Base-by-base conservation (phyloP, 164 flowering plant genomes). In the Macadamia integrifolia region DNA sequence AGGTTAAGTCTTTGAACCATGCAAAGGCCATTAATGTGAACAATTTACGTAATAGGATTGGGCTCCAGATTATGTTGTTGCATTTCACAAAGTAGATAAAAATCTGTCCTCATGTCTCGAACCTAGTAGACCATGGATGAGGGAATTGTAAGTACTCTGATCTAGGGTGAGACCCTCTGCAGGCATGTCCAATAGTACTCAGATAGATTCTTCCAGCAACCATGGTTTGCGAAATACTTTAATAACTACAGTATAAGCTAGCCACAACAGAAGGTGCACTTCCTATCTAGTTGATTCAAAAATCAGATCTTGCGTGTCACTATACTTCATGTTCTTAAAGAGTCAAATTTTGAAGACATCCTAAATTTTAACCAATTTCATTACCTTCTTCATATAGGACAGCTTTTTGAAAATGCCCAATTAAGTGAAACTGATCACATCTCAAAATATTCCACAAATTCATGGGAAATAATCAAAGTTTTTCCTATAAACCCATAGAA, bases 21-120 rank as follows among this genome's bases (percentile, higher is more conserved):
- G 75, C 96, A 92, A 40, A 92, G 84, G 32, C 88, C 90, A 72
- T 80, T 77, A 50, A 92, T 77, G 58, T 90, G 84, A 60, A 90
- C 56, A 78, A 88, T 80, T 75, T 85, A 85, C 18, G 98, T 92
- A 59, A 72, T 87, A 73, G 81, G 74, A 66, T 66, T 81, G 23
- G 96, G 96, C 70, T 77, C 69, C 67, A 87, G 76, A 61, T 84
- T 78, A 71, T 59, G 71, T 50, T 8, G 63, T 32, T 79, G 35
- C 98, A 90, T 88, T 66, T 80, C 76, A 58, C 82, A 42, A 59
- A 72, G 72, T 69, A 90, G 71, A 69, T 65, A 32, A 64, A 80
- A 79, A 30, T 90, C 96, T 53, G 57, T 69, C 28, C 42, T 55
- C 48, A 84, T 12, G 69, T 86, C 69, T 43, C 56, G 61, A 66